A percentile compares a stretch with the other conserved stretches of the same genome.
These are phyloP conservation scores for Mycena polygramma DNA, from an alignment of 768 basidiomycete species.

Conservation along the genomic window DNA sequence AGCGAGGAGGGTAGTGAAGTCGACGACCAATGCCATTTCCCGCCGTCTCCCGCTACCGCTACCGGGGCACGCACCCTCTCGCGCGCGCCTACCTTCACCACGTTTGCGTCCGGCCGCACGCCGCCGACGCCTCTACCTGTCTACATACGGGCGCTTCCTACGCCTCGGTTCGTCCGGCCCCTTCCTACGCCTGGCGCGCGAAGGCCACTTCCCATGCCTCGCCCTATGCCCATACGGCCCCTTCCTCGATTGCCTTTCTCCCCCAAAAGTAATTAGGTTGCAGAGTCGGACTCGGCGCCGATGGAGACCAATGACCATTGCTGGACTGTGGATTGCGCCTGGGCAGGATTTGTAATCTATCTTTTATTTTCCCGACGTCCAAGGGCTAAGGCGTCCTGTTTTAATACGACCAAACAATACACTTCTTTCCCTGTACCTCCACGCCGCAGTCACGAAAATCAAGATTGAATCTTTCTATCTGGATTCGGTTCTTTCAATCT, in stretches of 20 bases:
- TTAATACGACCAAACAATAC: background rate
- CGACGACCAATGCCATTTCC: background rate
- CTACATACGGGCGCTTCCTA: conserved; percentile 7
- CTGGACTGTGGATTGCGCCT: no score
- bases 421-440: no score
- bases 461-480: no score
- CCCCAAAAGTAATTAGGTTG: background rate
- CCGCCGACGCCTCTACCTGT: conserved; percentile 12
- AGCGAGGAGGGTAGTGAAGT: background rate
- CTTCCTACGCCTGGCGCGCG: no score
- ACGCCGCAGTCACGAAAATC: no score
- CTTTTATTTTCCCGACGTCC: background rate
- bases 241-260: background rate
- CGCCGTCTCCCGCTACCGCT: background rate
- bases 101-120: conserved; percentile 5
- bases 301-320: no score
- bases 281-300: no score
- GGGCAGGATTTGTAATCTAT: background rate
- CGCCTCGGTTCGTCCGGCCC: no score
- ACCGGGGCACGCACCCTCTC: background rate
- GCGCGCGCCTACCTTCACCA: conserved; percentile 16
- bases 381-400: background rate
- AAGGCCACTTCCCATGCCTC: background rate
- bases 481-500: no score
- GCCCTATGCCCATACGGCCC: conserved; percentile 3